These are phyloP conservation scores for Violaceomyces palustris DNA, from an alignment of 1,284 basidiomycete genomes.

Conservation along the genomic window DNA sequence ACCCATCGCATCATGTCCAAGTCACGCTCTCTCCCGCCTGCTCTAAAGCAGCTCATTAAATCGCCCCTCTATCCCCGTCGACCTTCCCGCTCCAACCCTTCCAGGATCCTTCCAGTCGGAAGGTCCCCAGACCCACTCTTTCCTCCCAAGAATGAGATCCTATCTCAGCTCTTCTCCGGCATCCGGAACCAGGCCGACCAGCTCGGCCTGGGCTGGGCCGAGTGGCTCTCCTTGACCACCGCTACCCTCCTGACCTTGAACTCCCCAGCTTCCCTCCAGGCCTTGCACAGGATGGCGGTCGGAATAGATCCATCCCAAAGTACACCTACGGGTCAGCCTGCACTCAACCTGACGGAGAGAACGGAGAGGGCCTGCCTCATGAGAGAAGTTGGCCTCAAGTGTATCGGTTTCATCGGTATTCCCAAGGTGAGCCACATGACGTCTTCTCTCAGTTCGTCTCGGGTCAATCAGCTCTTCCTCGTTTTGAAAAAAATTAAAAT, in stretches of 20 bases:
- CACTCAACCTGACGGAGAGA: conserved; percentile 60
- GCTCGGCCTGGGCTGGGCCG: conserved; percentile 64
- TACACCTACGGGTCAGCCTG: conserved; percentile 34
- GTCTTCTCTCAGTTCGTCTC: too few species aligned
- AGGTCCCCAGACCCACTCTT: conserved; percentile 61
- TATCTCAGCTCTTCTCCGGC: conserved; percentile 57
- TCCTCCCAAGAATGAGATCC: conserved; percentile 62
- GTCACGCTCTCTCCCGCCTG: conserved; percentile 45
- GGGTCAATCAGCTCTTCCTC: too few species aligned
- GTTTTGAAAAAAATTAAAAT: too few species aligned
- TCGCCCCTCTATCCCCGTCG: conserved; percentile 65
- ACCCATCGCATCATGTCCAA: conserved; percentile 12
- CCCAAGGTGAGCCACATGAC: too few species aligned
- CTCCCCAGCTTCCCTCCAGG: conserved; percentile 70
- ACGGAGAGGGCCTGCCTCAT: conserved; percentile 68
- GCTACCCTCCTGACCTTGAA: conserved; percentile 78
- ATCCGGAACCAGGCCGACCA: conserved; percentile 61
- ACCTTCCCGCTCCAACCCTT: conserved; percentile 55
- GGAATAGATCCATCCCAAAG: too few species aligned
- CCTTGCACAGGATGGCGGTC: conserved; percentile 72
- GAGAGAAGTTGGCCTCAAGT: conserved; percentile 89
- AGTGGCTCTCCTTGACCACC: conserved; percentile 80
- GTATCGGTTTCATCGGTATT: conserved; percentile 84
- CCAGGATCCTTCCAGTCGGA: conserved; percentile 27
- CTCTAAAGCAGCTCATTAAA: conserved; percentile 68